Base-by-base conservation (phyloP, 78 protist genomes). In the Protostelium mycophagum region DNA sequence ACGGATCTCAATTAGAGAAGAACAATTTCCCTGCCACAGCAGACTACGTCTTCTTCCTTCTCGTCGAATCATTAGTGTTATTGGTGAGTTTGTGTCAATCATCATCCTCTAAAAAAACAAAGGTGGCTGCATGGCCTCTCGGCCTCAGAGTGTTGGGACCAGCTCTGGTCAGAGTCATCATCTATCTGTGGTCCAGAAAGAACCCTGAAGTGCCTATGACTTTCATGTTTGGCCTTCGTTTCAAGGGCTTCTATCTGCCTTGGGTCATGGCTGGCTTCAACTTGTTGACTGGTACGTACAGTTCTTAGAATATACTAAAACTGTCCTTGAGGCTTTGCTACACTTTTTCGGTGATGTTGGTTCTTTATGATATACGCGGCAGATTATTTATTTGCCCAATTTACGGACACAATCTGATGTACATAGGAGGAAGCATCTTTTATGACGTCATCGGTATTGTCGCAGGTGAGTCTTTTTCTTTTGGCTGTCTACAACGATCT, bases 161-260 rank as follows among this genome's bases (percentile, higher is more conserved):
- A 35, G 83, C 35, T 38, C 36, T 90, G 36, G 36, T 86, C 0
- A 88, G 88, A 91, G 23, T 88, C 31, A 83, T 89, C 34, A 89
- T 92, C 63, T 92, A 92, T 38, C n/a, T 92, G 10, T 92, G 91
- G 90, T 87, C 95, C 73, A 88, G 95, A 89, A 63, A 31, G 34
- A 85, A 86, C 63, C 85, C 95, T 85, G 88, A 87, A 9, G 87
- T n/a, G 35, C 86, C 83, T 1, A 84, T 87, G 28, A 84, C 92
- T 23, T 86, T 83, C 37, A 88, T 92, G 85, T 92, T 89, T 85
- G 95, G 95, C 1, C 51, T 92, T 36, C 84, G 84, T 73, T 92
- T 86, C 38, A 88, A 92, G 88, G 35, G 90, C 34, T 36, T 92
- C 86, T 92, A 63, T 36, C 39, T 92, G n/a, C 95, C 95, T 63